phyloP scores from a whole-genome alignment of 805 yeast genomes.

The Priceomyces haplophilus region DNA sequence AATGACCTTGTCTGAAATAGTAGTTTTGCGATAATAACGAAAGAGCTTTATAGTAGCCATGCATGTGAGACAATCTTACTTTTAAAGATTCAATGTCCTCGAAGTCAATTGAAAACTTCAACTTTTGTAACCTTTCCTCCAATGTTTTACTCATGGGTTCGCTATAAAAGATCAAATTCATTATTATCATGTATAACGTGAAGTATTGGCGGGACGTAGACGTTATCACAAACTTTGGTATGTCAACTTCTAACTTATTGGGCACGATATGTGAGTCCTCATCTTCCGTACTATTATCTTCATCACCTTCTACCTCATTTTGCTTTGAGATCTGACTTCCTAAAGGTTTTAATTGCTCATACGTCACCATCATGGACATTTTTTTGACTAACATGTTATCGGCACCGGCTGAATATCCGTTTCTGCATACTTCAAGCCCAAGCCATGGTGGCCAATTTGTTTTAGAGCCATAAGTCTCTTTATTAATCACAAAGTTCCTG shows the following conservation, averaged over 20 bases:
- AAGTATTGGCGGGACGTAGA: constrained; percentile 75
- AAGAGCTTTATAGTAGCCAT: constrained; percentile 43
- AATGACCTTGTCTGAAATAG: constrained; percentile 44
- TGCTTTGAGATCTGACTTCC: constrained; percentile 13
- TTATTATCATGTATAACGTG: constrained; percentile 58
- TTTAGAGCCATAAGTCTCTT: constrained; percentile 58
- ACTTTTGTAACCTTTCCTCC: constrained; percentile 58
- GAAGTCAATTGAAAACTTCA: constrained; percentile 68
- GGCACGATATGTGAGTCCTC: constrained; percentile 4
- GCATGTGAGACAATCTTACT: constrained; percentile 47
- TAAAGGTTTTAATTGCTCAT: constrained; percentile 42
- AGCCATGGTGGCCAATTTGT: constrained; percentile 88
- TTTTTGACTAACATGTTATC: constrained; percentile 58
- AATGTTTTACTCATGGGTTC: constrained; percentile 66
- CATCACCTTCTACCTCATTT: background rate
- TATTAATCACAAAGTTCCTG: constrained; percentile 41
- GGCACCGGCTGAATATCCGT: constrained; percentile 39
- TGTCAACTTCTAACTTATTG: constrained; percentile 54
- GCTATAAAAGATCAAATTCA: constrained; percentile 63
- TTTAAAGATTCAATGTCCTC: constrained; percentile 53
- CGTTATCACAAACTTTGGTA: constrained; percentile 64
- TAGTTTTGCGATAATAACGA: constrained; percentile 44
- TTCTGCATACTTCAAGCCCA: constrained; percentile 60
- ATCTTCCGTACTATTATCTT: constrained; percentile 1
- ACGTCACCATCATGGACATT: constrained; percentile 59